Evolutionary conservation across 768 basidiomycete genomes (phyloP), one percentile per base, ranked within the genome.

Genomic region (Sporobolomyces roseus): DNA sequence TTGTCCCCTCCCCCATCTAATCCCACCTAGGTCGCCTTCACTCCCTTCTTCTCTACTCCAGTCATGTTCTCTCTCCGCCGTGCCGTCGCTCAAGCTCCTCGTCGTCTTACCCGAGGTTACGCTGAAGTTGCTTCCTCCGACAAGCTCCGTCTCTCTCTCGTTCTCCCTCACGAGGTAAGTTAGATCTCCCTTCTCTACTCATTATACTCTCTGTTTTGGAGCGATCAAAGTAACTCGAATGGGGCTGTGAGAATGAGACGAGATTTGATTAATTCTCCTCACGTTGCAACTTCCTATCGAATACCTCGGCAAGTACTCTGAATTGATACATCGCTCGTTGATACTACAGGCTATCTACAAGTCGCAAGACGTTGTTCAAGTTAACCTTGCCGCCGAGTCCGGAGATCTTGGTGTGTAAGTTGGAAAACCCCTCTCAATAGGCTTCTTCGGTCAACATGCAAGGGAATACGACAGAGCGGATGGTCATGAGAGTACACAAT

Each of bases 391-490:
- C 41, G 96, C 93, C 46, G 90, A 87, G 63, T 87, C 91, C 4
- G 96, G 96, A 77, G 93, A 97, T 81, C 97, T 98, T 93, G 96
- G 96, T 83, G 90, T 99, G 76, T 69, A 30, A 62, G 71, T 65
- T 53, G 46, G 0, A 52, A 23, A 1, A 16, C 3, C 23, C 8
- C 46, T 2, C 29, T 0, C 32, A 17, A 19, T 51, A 29, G 21
- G n/a, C 48, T 3, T 25, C 13, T 32, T 30, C 32, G 17, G 38
- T 9, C 38, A 41, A 17, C 17, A 9, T 17, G 38, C 9, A 41
- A 9, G 10, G 38, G 17, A 9, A 41, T 41, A 17, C 9, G 38
- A 17, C 10, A 17, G 17, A 9, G 10, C 38, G 38, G 17, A 41
- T 17, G 9, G 17, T 17, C 10, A 41, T 41, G 17, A 9, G 38